These are phyloP conservation scores for Blastobotrys raffinosifermentans DNA, from an alignment of 1,139 yeast species.

Conservation along the genomic window DNA sequence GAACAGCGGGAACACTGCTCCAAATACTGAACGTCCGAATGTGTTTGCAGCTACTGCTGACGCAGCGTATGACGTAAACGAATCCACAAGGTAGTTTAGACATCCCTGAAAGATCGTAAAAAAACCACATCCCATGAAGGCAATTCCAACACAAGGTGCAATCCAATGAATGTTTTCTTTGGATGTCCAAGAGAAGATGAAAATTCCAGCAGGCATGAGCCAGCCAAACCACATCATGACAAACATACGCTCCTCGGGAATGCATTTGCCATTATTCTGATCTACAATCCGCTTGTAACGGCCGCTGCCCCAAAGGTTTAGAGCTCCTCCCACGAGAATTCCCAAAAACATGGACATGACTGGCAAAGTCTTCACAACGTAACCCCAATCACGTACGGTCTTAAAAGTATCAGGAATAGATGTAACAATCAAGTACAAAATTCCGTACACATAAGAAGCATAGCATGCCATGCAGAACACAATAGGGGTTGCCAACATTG, in stretches of 20 bases:
- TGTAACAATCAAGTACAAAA: conserved; percentile 39
- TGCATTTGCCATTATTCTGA: conserved; percentile 36
- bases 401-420: conserved; percentile 36
- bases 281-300: conserved; percentile 33
- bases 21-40: conserved; percentile 58
- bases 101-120: conserved; percentile 51
- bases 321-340: conserved; percentile 44
- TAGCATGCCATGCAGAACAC: conserved; percentile 38
- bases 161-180: conserved; percentile 52
- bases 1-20: conserved; percentile 72
- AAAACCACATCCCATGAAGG: conserved; percentile 56
- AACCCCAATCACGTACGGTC: conserved; percentile 34
- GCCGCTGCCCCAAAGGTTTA: conserved; percentile 34
- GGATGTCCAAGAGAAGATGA: conserved; percentile 72
- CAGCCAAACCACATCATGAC: conserved; percentile 42
- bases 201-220: conserved; percentile 59
- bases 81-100: conserved; percentile 55
- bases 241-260: conserved; percentile 59
- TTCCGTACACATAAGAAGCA: conserved; percentile 44
- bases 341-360: conserved; percentile 54
- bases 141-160: conserved; percentile 59
- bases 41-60: conserved; percentile 78
- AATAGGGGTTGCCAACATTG: conserved; percentile 42
- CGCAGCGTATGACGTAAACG: conserved; percentile 59
- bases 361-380: conserved; percentile 48